Conservation (phyloP, 768 basidiomycete species). For the Roridomyces roridus region DNA sequence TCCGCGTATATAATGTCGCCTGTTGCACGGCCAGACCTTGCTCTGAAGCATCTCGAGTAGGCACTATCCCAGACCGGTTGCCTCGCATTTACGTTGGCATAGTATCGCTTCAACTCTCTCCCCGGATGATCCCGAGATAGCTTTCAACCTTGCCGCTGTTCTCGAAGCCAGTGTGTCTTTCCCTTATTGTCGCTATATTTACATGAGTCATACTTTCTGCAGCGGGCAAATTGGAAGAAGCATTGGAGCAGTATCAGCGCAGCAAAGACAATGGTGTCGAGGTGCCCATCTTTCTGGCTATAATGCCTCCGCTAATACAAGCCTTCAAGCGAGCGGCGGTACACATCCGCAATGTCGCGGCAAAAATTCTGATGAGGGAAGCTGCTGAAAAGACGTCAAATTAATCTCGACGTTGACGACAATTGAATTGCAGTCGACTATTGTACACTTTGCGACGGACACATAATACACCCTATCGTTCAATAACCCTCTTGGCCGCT, state of each 20-base stretch:
- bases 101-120: slow-evolving; percentile 85
- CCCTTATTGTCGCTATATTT: slow-evolving; percentile 44
- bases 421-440: too few species aligned
- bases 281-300: slow-evolving; percentile 2
- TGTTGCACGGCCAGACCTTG: slow-evolving; percentile 83
- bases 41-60: slow-evolving; percentile 83
- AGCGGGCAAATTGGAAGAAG: slow-evolving; percentile 84
- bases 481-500: too few species aligned
- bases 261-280: slow-evolving; percentile 82
- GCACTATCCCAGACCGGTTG: slow-evolving; percentile 34
- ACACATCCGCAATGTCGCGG: slow-evolving; percentile 87
- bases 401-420: neutral
- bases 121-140: slow-evolving; percentile 90
- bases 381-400: slow-evolving; percentile 39
- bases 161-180: slow-evolving; percentile 80
- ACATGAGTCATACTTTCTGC: slow-evolving; percentile 29
- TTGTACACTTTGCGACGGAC: too few species aligned
- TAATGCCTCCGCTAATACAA: neutral
- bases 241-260: slow-evolving; percentile 81
- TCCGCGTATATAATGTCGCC: slow-evolving; percentile 88
- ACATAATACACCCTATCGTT: too few species aligned
- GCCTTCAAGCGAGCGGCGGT: slow-evolving; percentile 61
- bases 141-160: slow-evolving; percentile 90
- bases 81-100: slow-evolving; percentile 38
- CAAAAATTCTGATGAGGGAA: slow-evolving; percentile 73